A percentile compares a stretch with the other conserved stretches of the same genome.
Conservation (phyloP, 768 basidiomycete genomes). For the Suillus lakei region DNA sequence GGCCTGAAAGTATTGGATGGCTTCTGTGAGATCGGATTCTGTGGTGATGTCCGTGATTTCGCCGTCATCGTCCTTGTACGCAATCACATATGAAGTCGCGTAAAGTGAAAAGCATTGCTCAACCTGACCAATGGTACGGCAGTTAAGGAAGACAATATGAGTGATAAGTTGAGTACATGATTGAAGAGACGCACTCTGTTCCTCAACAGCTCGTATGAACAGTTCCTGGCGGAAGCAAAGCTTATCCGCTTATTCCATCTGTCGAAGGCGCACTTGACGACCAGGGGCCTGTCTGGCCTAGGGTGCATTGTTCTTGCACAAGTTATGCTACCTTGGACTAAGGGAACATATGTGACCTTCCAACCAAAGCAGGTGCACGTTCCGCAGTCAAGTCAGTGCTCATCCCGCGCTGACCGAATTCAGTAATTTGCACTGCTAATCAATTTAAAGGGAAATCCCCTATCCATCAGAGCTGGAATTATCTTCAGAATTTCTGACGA, state of each 20-base stretch:
- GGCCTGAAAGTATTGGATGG: slow-evolving; percentile 84
- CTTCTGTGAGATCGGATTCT: slow-evolving; percentile 82
- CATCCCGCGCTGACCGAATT: not conserved
- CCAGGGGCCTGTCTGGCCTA: slow-evolving; percentile 76
- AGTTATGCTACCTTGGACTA: not conserved
- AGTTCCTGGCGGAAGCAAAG: slow-evolving; percentile 80
- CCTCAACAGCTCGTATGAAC: slow-evolving; percentile 75
- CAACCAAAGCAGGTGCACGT: slow-evolving; percentile 13
- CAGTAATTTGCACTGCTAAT: not conserved
- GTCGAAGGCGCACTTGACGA: slow-evolving; percentile 86
- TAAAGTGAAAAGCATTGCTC: slow-evolving; percentile 84
- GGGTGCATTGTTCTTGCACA: slow-evolving; percentile 36
- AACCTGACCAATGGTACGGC: slow-evolving; percentile 52
- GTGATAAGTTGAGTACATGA: slow-evolving; percentile 6
- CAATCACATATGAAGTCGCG: slow-evolving; percentile 69
- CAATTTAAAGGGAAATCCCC: not conserved
- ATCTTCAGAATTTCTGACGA: not conserved
- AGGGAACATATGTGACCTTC: slow-evolving; percentile 7
- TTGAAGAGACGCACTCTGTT: slow-evolving; percentile 58
- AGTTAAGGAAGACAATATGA: not conserved
- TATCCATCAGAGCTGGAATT: not conserved
- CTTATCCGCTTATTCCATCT: slow-evolving; percentile 74
- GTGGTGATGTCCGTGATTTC: slow-evolving; percentile 71
- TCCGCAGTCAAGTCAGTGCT: slow-evolving; percentile 27
- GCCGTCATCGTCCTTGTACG: slow-evolving; percentile 89